These are phyloP conservation scores for Cyclotella distinguenda DNA, from an alignment of 108 stramenopile genomes.

Conservation along the genomic window DNA sequence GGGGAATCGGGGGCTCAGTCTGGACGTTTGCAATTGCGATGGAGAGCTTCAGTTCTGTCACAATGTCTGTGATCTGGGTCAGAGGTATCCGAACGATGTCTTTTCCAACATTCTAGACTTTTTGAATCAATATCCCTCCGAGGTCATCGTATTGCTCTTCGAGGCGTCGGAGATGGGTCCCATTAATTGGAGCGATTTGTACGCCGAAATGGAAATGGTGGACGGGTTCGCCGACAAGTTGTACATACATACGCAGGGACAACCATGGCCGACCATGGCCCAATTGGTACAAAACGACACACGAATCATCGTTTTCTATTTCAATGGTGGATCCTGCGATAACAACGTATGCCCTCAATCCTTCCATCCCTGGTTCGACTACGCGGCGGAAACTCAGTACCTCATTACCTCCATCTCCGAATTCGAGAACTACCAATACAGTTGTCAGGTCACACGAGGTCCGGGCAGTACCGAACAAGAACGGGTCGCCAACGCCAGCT, in stretches of 20 bases:
- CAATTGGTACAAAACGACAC: slow-evolving; percentile 47
- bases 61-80: slow-evolving; percentile 38
- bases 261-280: slow-evolving; percentile 64
- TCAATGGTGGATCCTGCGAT: slow-evolving; percentile 57
- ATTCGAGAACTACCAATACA: slow-evolving; percentile 38
- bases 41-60: slow-evolving; percentile 40
- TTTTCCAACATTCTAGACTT: slow-evolving; percentile 31
- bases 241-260: slow-evolving; percentile 28
- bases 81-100: slow-evolving; percentile 30
- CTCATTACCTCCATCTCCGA: slow-evolving; percentile 41
- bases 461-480: slow-evolving; percentile 11
- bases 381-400: slow-evolving; percentile 68
- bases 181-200: slow-evolving; percentile 36
- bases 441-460: slow-evolving; percentile 54
- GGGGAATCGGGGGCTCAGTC: slow-evolving; percentile 35
- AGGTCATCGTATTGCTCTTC: slow-evolving; percentile 39
- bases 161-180: slow-evolving; percentile 34
- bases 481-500: slow-evolving; percentile 12
- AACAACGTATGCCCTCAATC: slow-evolving; percentile 57
- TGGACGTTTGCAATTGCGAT: slow-evolving; percentile 38
- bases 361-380: slow-evolving; percentile 46
- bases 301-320: slow-evolving; percentile 68
- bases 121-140: slow-evolving; percentile 38
- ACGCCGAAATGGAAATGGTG: slow-evolving; percentile 19
- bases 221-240: slow-evolving; percentile 41